Evolutionary conservation across 805 yeast species (phyloP).

Genomic region (Candida bentonensis): DNA sequence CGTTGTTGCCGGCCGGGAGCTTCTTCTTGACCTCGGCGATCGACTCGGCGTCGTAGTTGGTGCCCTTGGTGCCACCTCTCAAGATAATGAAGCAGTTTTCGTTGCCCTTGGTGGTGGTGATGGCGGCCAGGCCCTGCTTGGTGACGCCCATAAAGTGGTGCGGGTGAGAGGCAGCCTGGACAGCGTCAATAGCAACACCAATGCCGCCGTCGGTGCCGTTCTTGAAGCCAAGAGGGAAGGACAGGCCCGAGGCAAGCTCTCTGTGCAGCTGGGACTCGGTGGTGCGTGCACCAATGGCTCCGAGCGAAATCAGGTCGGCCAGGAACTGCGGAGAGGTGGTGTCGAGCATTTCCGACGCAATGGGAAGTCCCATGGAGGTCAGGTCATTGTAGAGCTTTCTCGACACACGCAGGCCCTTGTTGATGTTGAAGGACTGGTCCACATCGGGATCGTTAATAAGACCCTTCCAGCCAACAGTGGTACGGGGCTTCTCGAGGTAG

Average conservation of each 20-base stretch:
- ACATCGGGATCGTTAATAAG: constrained; percentile 93
- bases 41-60: constrained; percentile 78
- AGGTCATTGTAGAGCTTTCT: constrained; percentile 74
- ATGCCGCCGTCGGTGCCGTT: constrained; percentile 96
- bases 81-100: constrained; percentile 85
- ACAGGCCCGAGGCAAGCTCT: constrained; percentile 91
- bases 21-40: constrained; percentile 60
- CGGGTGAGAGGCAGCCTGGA: constrained; percentile 76
- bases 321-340: constrained; percentile 94
- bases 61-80: constrained; percentile 91
- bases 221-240: constrained; percentile 98
- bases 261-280: constrained; percentile 97
- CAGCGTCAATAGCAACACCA: constrained; percentile 88
- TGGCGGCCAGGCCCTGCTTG: constrained; percentile 93
- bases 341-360: constrained; percentile 96
- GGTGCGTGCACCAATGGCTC: constrained; percentile 98
- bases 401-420: constrained; percentile 81
- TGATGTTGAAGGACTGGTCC: constrained; percentile 82
- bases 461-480: constrained; percentile 99
- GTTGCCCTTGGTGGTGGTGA: constrained; percentile 91
- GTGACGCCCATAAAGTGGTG: constrained; percentile 98
- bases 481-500: constrained; percentile 94
- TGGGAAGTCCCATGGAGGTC: constrained; percentile 71
- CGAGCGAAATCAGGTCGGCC: constrained; percentile 79
- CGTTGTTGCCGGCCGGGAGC: constrained; percentile 36